phyloP scores from a whole-genome alignment of 768 basidiomycete species.

The Daedaleopsis nitida region DNA sequence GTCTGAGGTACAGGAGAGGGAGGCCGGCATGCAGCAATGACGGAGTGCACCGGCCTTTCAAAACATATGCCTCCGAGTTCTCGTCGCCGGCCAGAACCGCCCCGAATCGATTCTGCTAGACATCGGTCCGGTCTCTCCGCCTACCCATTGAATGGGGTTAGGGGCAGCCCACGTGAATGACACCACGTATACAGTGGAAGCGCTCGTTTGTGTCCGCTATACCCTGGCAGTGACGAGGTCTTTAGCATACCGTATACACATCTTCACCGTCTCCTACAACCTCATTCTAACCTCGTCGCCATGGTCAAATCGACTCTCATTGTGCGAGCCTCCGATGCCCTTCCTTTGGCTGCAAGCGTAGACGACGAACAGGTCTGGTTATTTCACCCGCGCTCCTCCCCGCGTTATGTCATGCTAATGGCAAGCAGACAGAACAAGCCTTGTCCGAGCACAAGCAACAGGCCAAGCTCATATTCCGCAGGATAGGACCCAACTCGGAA shows the following conservation, averaged over 20 bases:
- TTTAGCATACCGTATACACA: not conserved
- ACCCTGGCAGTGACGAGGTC: not conserved
- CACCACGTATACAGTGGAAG: slow-evolving; percentile 15
- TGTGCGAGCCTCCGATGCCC: slow-evolving; percentile 81
- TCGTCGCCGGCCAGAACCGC: not conserved
- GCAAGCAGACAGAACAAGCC: slow-evolving; percentile 80
- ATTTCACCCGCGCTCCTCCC: not conserved
- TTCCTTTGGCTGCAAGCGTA: slow-evolving; percentile 93
- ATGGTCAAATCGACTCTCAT: slow-evolving; percentile 92
- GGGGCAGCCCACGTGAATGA: slow-evolving; percentile 11
- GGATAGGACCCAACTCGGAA: slow-evolving; percentile 92
- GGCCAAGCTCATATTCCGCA: slow-evolving; percentile 93
- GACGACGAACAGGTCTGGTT: slow-evolving; percentile 89
- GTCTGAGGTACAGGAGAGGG: not conserved
- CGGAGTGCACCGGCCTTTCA: not conserved
- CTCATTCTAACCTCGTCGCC: not conserved
- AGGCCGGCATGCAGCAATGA: not conserved
- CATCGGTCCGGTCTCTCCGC: too few species aligned
- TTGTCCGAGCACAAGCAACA: slow-evolving; percentile 99
- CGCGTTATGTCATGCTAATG: slow-evolving; percentile 16
- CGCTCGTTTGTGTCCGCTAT: not conserved
- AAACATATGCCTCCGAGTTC: not conserved
- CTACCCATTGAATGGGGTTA: not conserved
- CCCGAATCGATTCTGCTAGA: not conserved
- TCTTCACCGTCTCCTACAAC: not conserved